A percentile compares a stretch with the other conserved stretches of the same genome.
phyloP scores from a whole-genome alignment of 345 rosid genomes.

The Geranium rotundifolium region DNA sequence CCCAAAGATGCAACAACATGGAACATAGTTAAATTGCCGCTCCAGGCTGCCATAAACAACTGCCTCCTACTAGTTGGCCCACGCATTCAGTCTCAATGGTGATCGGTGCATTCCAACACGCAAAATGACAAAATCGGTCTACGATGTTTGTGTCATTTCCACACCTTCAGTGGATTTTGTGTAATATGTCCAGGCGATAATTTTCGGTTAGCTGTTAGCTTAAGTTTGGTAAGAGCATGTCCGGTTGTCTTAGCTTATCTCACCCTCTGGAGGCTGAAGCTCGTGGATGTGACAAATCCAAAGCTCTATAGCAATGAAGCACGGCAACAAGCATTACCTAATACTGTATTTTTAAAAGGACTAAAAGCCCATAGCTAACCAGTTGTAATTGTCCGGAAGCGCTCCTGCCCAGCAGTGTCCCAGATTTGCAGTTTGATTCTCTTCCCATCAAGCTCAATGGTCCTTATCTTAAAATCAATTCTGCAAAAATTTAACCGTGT shows the following conservation, averaged over 20 bases:
- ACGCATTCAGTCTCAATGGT: too few species aligned
- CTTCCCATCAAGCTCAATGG: conserved; percentile 92
- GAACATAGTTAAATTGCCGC: too few species aligned
- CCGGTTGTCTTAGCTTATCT: background rate
- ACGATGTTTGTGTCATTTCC: too few species aligned
- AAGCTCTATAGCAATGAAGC: too few species aligned
- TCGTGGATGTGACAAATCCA: background rate
- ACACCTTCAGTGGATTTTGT: too few species aligned
- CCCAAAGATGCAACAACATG: too few species aligned
- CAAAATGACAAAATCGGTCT: too few species aligned
- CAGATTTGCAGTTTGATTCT: conserved; percentile 91
- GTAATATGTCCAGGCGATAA: too few species aligned
- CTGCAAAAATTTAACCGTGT: conserved; percentile 20
- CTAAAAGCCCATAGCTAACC: conserved; percentile 32
- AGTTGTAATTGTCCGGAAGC: conserved; percentile 83
- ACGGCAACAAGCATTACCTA: background rate
- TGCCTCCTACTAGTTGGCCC: too few species aligned
- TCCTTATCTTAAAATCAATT: conserved; percentile 93
- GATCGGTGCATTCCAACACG: too few species aligned
- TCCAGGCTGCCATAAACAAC: too few species aligned
- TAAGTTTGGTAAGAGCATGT: background rate
- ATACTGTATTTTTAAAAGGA: background rate
- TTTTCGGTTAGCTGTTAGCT: too few species aligned
- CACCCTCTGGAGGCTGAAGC: background rate
- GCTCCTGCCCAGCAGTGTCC: conserved; percentile 89